Base-by-base conservation (phyloP, 2,329 filamentous ascomycete species). In the Aspergillus clavatus region DNA sequence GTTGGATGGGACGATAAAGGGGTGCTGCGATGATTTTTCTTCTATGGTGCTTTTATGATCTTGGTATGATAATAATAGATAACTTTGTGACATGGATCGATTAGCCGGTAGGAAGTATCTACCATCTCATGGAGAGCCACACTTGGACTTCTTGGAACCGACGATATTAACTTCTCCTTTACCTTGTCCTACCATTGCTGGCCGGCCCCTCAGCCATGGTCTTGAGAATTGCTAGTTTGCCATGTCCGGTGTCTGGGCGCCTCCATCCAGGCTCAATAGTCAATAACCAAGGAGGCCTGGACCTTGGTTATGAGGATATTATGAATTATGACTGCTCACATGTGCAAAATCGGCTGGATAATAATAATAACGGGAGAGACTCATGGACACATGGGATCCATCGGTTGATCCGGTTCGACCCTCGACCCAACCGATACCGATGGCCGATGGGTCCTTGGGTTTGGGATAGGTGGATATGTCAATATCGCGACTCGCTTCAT, bases 1-100 rank as follows among this genome's bases (percentile, higher is more conserved):
- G 89, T 8, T 95, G 88, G 89, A 94, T 95, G 89, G 89, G 87
- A 1, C 76, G 88, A 74, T 94, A 73, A 54, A 27, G 10, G 29
- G 8, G 16, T 19, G 10, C 11, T 18, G 31, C 31, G 5, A 11
- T 5, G 8, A 35, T 21, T 21, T 7, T n/a, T n/a, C n/a, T n/a
- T 8, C 31, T 21, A 14, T 21, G 31, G 11, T 35, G 18, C 5
- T 11, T 10, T 5, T 16, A 8, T 8, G 7, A 28, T 28, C 7
- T 28, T 11, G 11, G 7, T 28, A 19, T 12, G 31, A 5, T 19
- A 35, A 18, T 35, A 5, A 35, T 18, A 3, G 8, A 21, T 18
- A 18, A 16, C 10, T 16, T 35, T 18, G 4, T 16, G 18, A 14
- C 12, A 35, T 35, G 23, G 8, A 24, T 24, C 23, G 5, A 8